These are phyloP conservation scores for Tulasnella sp. DNA, from an alignment of 768 basidiomycete species.

Conservation along the genomic window DNA sequence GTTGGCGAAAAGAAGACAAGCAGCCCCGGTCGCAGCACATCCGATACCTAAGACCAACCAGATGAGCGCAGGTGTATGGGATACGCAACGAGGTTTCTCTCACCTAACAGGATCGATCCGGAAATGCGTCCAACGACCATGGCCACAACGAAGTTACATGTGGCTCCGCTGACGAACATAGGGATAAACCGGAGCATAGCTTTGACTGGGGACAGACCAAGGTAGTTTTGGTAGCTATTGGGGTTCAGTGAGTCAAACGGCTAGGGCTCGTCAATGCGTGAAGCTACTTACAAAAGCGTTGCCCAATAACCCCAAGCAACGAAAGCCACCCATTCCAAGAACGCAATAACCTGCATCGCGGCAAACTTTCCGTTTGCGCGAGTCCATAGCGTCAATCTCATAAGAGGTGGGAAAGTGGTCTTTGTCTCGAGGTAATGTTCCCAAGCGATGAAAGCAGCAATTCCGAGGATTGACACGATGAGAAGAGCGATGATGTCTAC, in stretches of 20 bases:
- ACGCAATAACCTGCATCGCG: slow-evolving; percentile 54
- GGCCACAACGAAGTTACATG: slow-evolving; percentile 60
- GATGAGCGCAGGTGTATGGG: background rate
- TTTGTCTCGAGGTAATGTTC: slow-evolving; percentile 49
- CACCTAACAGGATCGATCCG: slow-evolving; percentile 52
- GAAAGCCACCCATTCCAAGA: slow-evolving; percentile 45
- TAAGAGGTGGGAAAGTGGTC: slow-evolving; percentile 44
- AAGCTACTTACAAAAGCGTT: slow-evolving; percentile 30
- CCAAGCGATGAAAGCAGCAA: slow-evolving; percentile 56
- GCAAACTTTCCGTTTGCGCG: slow-evolving; percentile 56
- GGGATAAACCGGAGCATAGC: slow-evolving; percentile 63
- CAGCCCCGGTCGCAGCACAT: slow-evolving; percentile 48
- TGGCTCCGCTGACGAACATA: slow-evolving; percentile 56
- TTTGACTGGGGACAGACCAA: slow-evolving; percentile 44
- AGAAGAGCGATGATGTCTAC: slow-evolving; percentile 66
- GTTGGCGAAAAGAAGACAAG: slow-evolving; percentile 59
- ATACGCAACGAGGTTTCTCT: slow-evolving; percentile 20
- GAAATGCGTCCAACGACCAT: slow-evolving; percentile 49
- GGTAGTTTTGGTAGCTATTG: slow-evolving; percentile 59
- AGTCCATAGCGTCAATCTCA: slow-evolving; percentile 55
- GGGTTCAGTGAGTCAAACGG: background rate
- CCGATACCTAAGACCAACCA: slow-evolving; percentile 40
- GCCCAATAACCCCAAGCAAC: slow-evolving; percentile 44
- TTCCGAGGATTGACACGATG: slow-evolving; percentile 49
- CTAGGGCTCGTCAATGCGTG: too few species aligned